Evolutionary conservation across 805 yeast genomes (phyloP).

Genomic region (Candida orba): DNA sequence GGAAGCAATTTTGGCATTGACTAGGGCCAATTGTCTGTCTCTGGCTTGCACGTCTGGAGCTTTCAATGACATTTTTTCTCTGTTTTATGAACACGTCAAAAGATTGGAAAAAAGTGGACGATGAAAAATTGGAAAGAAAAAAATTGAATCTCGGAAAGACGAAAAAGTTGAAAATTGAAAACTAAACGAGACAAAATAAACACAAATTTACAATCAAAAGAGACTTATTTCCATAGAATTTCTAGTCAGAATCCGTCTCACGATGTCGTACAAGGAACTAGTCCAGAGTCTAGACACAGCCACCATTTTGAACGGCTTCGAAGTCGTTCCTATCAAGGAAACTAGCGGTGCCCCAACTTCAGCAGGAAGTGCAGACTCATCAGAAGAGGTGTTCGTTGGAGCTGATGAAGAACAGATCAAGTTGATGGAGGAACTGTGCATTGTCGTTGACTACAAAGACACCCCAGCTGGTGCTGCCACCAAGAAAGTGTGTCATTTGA

Average conservation of each 20-base stretch:
- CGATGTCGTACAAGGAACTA: conserved; percentile 36
- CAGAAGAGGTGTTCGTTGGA: conserved; percentile 58
- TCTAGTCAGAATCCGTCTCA: too few species aligned
- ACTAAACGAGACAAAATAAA: background rate
- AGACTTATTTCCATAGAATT: too few species aligned
- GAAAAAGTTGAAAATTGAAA: background rate
- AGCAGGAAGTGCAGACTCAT: conserved; percentile 24
- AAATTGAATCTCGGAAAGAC: background rate
- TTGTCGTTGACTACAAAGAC: conserved; percentile 85
- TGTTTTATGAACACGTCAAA: background rate
- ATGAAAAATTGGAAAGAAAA: background rate
- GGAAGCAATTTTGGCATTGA: conserved; percentile 29
- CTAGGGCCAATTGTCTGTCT: conserved; percentile 38
- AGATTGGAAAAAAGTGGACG: background rate
- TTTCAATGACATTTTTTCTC: conserved; percentile 44
- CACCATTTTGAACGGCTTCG: conserved; percentile 54
- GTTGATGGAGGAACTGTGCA: conserved; percentile 94
- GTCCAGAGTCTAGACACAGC: conserved; percentile 44
- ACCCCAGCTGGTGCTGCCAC: conserved; percentile 88
- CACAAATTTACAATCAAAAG: too few species aligned
- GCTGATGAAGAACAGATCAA: conserved; percentile 92
- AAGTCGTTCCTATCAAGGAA: conserved; percentile 53
- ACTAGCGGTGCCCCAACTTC: conserved; percentile 51
- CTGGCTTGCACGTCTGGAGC: conserved; percentile 66
- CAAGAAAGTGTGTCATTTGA: conserved; percentile 81